A percentile compares a stretch with the other conserved stretches of the same genome.
These are phyloP conservation scores for Gnetum montanum DNA, from an alignment of 75 land plant species.

Conservation along the genomic window DNA sequence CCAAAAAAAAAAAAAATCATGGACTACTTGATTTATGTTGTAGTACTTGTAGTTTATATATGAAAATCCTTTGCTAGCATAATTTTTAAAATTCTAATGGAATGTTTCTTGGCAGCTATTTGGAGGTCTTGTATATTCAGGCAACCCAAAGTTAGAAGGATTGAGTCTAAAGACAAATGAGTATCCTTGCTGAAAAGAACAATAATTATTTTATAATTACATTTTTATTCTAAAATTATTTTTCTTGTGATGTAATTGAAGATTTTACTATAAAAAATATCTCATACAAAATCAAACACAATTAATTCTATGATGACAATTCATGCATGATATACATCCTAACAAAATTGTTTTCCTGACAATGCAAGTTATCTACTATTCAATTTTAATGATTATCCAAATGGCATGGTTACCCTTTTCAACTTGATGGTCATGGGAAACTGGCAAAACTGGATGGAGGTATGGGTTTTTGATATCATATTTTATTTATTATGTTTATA, in stretches of 20 bases:
- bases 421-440: constrained; percentile 78
- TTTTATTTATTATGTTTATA: not conserved
- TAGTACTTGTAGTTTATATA: no score
- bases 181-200: constrained; percentile 50
- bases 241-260: no score
- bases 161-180: constrained; percentile 53
- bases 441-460: constrained; percentile 95
- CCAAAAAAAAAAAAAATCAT: no score
- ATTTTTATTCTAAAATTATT: no score
- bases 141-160: constrained; percentile 45
- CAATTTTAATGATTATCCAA: constrained; percentile 90
- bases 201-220: constrained; percentile 1
- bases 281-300: no score
- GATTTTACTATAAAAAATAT: no score
- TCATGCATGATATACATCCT: not conserved
- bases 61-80: no score
- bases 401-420: constrained; percentile 92
- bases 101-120: constrained; percentile 71
- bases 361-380: constrained; percentile 60
- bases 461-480: constrained; percentile 17
- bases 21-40: no score
- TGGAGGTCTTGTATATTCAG: constrained; percentile 79
- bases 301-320: no score
- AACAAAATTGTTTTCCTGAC: constrained; percentile 20
- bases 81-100: no score